Conservation (phyloP, 768 basidiomycete genomes). For the Hypholoma fasciculare region DNA sequence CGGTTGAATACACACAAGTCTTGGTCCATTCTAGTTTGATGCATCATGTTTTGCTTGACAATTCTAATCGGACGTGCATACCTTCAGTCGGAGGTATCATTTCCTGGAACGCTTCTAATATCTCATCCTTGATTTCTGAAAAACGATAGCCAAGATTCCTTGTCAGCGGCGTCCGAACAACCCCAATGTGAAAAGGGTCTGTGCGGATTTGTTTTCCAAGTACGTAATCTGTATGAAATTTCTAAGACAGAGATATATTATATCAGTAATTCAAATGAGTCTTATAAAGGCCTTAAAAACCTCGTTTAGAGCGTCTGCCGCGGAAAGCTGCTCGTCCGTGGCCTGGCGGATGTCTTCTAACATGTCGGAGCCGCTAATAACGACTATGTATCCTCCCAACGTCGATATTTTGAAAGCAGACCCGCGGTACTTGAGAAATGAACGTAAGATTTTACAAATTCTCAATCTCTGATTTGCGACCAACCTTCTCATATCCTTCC, state of each 20-base stretch:
- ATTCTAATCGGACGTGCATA: background rate
- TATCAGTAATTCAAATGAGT: background rate
- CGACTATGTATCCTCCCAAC: constrained; percentile 12
- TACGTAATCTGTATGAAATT: constrained; percentile 14
- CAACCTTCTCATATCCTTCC: constrained; percentile 15
- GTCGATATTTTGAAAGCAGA: constrained; percentile 15
- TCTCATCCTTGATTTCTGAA: constrained; percentile 39
- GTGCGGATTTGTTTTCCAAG: constrained; percentile 9
- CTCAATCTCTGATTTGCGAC: too few species aligned
- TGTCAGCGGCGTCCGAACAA: constrained; percentile 15
- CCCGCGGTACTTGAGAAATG: constrained; percentile 7
- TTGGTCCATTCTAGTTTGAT: constrained; percentile 34
- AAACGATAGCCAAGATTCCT: constrained; percentile 15
- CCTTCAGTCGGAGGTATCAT: constrained; percentile 25
- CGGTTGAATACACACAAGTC: constrained; percentile 23
- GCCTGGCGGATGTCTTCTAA: constrained; percentile 15
- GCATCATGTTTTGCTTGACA: background rate
- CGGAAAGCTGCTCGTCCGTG: constrained; percentile 15
- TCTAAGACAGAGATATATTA: background rate
- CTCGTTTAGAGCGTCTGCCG: constrained; percentile 14
- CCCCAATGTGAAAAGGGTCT: constrained; percentile 13
- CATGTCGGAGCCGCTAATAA: constrained; percentile 14
- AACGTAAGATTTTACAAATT: background rate
- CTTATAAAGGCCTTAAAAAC: background rate
- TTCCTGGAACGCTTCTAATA: constrained; percentile 39